These are phyloP conservation scores for Sporobolomyces phaffii DNA, from an alignment of 768 basidiomycete genomes.

Conservation along the genomic window DNA sequence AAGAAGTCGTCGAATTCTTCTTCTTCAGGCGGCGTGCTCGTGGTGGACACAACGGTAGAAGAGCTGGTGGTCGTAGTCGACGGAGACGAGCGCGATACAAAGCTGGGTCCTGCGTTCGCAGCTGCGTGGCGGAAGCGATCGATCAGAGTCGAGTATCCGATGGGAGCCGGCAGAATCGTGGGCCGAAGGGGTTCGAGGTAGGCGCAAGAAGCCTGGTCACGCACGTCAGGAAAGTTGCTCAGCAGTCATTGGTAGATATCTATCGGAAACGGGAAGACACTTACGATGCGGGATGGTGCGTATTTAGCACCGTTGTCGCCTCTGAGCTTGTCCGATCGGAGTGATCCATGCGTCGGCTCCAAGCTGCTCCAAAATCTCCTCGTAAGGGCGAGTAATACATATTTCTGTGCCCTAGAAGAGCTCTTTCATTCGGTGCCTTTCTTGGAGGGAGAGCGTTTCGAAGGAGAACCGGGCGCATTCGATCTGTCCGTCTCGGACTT, in stretches of 20 bases:
- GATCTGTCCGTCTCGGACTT: neutral
- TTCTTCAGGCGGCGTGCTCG: conserved; percentile 2
- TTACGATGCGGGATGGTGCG: neutral
- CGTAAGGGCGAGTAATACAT: conserved; percentile 10
- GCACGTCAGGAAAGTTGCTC: too few species aligned
- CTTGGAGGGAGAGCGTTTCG: conserved; percentile 23
- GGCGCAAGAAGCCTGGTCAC: conserved; percentile 19
- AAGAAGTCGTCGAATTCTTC: neutral
- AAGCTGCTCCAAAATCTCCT: conserved; percentile 15
- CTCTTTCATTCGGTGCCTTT: conserved; percentile 7
- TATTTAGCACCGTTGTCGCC: conserved; percentile 2
- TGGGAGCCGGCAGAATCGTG: neutral
- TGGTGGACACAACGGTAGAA: neutral
- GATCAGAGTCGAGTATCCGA: neutral
- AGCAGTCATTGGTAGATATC: too few species aligned
- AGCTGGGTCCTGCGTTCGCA: neutral
- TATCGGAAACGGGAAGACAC: neutral
- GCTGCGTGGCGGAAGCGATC: neutral
- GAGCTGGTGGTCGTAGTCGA: neutral
- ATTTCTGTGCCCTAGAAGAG: conserved; percentile 10
- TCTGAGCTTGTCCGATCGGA: neutral
- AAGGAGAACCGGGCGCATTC: conserved; percentile 12
- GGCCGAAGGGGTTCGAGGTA: conserved; percentile 19
- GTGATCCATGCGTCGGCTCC: neutral
- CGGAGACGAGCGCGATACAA: neutral